Evolutionary conservation across 2,329 filamentous ascomycete species (phyloP), one percentile per base, ranked within the genome.

Genomic region (Aureobasidium melanogenum): DNA sequence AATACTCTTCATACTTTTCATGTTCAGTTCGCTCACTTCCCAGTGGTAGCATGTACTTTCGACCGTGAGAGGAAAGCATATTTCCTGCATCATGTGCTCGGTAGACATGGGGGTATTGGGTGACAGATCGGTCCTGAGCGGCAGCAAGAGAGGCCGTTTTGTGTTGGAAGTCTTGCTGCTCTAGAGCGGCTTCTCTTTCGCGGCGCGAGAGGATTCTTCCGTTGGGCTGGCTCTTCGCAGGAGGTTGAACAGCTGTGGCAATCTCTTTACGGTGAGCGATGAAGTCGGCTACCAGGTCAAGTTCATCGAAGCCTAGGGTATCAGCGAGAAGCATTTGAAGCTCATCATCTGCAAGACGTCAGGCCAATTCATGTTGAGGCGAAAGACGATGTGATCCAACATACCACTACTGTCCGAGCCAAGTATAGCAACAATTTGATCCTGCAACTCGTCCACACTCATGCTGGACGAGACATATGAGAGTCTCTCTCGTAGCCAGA

Each of bases 51-150:
- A 83, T 87, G 68, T 96, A 99, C 70, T 88, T 91, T 69, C 85
- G 87, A 1, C 94, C 94, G 54, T 86, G 82, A 24, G 86, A 78
- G 62, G 88, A 94, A 39, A 99, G 77, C 0, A 87, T 89, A 72
- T 97, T 97, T 1, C 94, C 91, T 3, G 92, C 88, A 63, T 85
- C 85, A 70, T 96, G 88, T 1, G 84, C 75, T 67, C 88, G 91
- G 76, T 97, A 99, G 0, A 99, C 91, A 71, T 99, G 94, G 1
- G 95, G 95, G 71, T 99, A 99, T 48, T 88, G 81, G 4, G 87
- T 83, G 58, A 87, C 88, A 63, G 85, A 78, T 51, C 85, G 85
- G 58, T 87, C 80, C 63, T 89, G 82, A n/a, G 84, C 86, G 0
- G 89, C 82, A 2, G 86, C 84, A 26, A 99, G 76, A 2, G 82